Evolutionary conservation across 2,329 filamentous ascomycete genomes (phyloP).

Genomic region (Nothophoma quercina): DNA sequence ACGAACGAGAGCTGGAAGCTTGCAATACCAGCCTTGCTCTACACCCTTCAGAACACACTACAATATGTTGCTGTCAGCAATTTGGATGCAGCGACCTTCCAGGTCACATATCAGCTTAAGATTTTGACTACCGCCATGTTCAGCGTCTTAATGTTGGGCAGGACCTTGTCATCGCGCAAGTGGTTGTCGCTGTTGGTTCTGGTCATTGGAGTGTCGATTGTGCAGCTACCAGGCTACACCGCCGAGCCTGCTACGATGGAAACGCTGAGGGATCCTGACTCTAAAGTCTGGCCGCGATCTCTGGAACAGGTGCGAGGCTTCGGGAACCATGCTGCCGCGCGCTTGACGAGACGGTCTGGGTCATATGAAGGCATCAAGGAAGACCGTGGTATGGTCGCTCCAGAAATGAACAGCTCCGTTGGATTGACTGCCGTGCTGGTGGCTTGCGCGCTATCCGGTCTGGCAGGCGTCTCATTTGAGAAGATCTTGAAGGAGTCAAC

Average conservation of each 20-base stretch:
- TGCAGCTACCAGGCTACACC: slow-evolving; percentile 75
- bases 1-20: slow-evolving; percentile 94
- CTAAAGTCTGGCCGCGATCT: slow-evolving; percentile 71
- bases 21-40: slow-evolving; percentile 84
- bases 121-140: slow-evolving; percentile 90
- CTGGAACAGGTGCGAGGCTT: slow-evolving; percentile 77
- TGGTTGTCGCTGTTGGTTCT: slow-evolving; percentile 84
- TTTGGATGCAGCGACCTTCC: slow-evolving; percentile 89
- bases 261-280: slow-evolving; percentile 61
- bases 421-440: slow-evolving; percentile 80
- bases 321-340: slow-evolving; percentile 58
- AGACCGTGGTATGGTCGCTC: slow-evolving; percentile 60
- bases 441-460: slow-evolving; percentile 80
- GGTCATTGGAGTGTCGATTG: slow-evolving; percentile 81
- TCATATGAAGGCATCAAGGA: slow-evolving; percentile 88
- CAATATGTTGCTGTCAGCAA: slow-evolving; percentile 94
- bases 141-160: slow-evolving; percentile 78
- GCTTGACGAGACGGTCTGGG: slow-evolving; percentile 71
- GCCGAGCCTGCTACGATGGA: slow-evolving; percentile 62
- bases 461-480: slow-evolving; percentile 88
- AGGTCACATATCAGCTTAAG: slow-evolving; percentile 93
- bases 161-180: slow-evolving; percentile 73
- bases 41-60: slow-evolving; percentile 91
- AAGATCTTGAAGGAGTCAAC: slow-evolving; percentile 90
- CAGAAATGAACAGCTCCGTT: slow-evolving; percentile 77